Evolutionary conservation across 2,329 filamentous ascomycete species (phyloP), one percentile per base, ranked within the genome.

Genomic region (Ascochyta koolunga): DNA sequence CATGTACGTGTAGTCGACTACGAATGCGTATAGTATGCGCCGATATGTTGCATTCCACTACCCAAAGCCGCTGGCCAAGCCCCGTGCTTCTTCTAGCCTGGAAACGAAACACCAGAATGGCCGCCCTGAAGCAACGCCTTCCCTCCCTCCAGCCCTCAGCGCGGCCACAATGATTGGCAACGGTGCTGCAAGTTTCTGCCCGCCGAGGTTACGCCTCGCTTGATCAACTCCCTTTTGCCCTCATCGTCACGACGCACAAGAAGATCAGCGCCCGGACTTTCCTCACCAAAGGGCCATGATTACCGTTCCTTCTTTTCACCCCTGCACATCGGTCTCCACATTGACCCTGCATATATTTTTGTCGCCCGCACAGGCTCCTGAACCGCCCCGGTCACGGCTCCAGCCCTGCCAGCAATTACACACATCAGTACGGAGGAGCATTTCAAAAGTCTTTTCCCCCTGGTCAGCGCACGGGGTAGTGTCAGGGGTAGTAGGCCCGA

Each of bases 141-240:
- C n/a, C n/a, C n/a, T 10, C 35, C 40, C 22, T 38, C 19, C 39
- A 25, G 38, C 22, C 25, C 33, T 27, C 40, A 27, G 39, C 25
- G 21, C 29, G 36, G 37, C 37, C 46, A 42, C 31, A 16, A 9
- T 9, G 31, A 33, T 33, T 16, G 31, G 31, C 35, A 25, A 35
- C 44, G 40, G 10, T 19, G 45, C 46, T 50, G 52, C 52, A 43
- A 32, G 36, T 32, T 29, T 31, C 52, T 41, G 46, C 52, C 52
- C 46, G 46, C 52, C 52, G 46, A 55, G 42, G 32, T 55, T 56
- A 21, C 53, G 37, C 42, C 42, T 56, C 40, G 45, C 38, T 41
- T 45, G 35, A 37, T 32, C 21, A 32, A 40, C 18, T 35, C 51
- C 22, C 42, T 24, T 24, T 33, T 32, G 29, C 36, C 46, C 35